Evolutionary conservation across 2,329 filamentous ascomycete species (phyloP).

Genomic region (Cordyceps fumosorosea): DNA sequence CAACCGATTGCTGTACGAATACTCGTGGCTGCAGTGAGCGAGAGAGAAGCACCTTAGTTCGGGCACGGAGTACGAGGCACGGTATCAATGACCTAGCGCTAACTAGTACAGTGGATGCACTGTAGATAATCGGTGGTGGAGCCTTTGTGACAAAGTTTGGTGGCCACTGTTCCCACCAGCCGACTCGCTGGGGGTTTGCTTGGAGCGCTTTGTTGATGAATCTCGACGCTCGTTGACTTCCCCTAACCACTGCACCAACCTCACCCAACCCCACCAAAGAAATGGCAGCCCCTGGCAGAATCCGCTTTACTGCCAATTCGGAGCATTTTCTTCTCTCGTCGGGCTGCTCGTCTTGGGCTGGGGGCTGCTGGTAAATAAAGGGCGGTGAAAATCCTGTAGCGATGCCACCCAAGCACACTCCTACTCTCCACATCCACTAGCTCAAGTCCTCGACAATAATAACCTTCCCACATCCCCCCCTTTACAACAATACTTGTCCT

Average conservation of each 20-base stretch:
- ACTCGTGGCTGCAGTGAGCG: not conserved
- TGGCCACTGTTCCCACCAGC: not conserved
- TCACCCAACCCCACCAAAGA: conserved; percentile 9
- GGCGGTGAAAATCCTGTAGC: conserved; percentile 14
- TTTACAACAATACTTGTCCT: conserved; percentile 9
- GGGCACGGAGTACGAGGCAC: too few species aligned
- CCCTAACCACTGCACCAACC: not conserved
- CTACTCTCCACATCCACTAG: conserved; percentile 7
- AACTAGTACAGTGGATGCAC: not conserved
- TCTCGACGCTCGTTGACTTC: not conserved
- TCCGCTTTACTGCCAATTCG: conserved; percentile 9
- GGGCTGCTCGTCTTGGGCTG: not conserved
- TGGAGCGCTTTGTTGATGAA: not conserved
- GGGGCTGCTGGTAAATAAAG: conserved; percentile 4
- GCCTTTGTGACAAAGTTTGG: not conserved
- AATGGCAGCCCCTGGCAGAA: conserved; percentile 9
- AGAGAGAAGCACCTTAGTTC: not conserved
- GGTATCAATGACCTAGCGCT: not conserved
- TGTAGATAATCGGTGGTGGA: not conserved
- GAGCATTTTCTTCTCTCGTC: not conserved
- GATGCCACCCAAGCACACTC: not conserved
- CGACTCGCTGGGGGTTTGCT: not conserved
- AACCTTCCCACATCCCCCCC: conserved; percentile 11
- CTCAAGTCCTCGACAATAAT: conserved; percentile 11
- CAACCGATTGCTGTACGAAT: not conserved